These are phyloP conservation scores for Arthrobotrys sphaeroides DNA, from an alignment of 2,329 filamentous ascomycete species.

Conservation along the genomic window DNA sequence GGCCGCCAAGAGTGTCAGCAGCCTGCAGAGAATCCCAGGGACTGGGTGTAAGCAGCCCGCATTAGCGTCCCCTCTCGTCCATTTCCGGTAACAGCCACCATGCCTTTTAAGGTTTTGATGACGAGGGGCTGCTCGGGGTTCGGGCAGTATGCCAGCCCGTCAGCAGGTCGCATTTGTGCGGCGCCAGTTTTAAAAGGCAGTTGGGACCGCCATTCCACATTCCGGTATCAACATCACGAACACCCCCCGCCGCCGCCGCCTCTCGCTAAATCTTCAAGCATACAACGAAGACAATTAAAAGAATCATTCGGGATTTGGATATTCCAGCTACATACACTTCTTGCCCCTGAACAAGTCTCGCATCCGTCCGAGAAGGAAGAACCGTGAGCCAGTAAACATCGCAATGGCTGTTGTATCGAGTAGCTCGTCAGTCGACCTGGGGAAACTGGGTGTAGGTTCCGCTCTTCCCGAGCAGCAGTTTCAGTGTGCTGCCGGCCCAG, in stretches of 20 bases:
- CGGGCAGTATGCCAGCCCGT: slow-evolving; percentile 34
- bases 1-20: slow-evolving; percentile 39
- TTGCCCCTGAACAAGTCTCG: background rate
- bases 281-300: background rate
- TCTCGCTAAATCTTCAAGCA: background rate
- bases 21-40: slow-evolving; percentile 12
- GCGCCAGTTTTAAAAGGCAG: slow-evolving; percentile 48
- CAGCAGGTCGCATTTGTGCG: slow-evolving; percentile 50
- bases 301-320: background rate
- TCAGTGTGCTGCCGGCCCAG: slow-evolving; percentile 49
- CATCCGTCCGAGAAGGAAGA: background rate
- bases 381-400: slow-evolving; percentile 26
- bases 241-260: background rate
- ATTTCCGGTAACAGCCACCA: slow-evolving; percentile 7
- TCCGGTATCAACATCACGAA: slow-evolving; percentile 7
- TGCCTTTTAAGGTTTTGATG: slow-evolving; percentile 24
- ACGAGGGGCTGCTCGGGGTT: slow-evolving; percentile 32
- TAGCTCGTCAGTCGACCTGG: slow-evolving; percentile 43
- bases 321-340: background rate
- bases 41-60: slow-evolving; percentile 43
- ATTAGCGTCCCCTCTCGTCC: slow-evolving; percentile 33
- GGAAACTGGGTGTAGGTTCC: slow-evolving; percentile 47
- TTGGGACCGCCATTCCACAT: slow-evolving; percentile 40
- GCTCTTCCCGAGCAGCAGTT: slow-evolving; percentile 52
- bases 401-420: slow-evolving; percentile 48